Evolutionary conservation across 306 rosid species (phyloP).

Genomic region (Erythrophleum fordii): DNA sequence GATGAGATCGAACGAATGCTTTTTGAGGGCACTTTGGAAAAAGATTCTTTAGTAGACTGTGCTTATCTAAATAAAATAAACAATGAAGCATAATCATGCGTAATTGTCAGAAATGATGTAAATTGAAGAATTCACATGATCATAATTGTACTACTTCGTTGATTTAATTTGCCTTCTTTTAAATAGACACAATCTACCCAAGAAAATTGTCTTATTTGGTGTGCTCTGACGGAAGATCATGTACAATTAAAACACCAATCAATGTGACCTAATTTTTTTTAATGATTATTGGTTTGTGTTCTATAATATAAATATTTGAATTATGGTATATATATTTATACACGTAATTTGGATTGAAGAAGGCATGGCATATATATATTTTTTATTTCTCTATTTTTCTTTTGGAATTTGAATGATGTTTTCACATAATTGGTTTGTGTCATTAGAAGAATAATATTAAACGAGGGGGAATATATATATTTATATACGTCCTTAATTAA

Average conservation of each 20-base stretch:
- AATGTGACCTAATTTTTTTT: slow-evolving; percentile 5
- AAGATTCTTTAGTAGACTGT: neutral
- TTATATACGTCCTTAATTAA: no score
- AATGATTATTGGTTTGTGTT: neutral
- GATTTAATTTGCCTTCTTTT: neutral
- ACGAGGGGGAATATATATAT: no score
- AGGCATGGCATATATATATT: neutral
- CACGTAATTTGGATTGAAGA: neutral
- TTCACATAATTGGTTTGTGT: no score
- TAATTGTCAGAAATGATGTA: neutral
- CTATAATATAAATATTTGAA: neutral
- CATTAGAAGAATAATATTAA: no score
- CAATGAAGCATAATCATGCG: neutral
- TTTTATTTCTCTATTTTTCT: neutral
- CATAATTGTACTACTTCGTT: neutral
- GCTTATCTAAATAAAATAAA: neutral
- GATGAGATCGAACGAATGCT: neutral
- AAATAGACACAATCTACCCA: neutral
- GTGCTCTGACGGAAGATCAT: slow-evolving; percentile 13
- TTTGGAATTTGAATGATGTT: neutral
- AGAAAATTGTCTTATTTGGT: neutral
- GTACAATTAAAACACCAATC: neutral
- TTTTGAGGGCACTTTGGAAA: neutral
- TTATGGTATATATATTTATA: neutral
- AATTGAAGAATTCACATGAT: neutral